Conservation (phyloP, 768 basidiomycete genomes). For the Suillus alpinus region DNA sequence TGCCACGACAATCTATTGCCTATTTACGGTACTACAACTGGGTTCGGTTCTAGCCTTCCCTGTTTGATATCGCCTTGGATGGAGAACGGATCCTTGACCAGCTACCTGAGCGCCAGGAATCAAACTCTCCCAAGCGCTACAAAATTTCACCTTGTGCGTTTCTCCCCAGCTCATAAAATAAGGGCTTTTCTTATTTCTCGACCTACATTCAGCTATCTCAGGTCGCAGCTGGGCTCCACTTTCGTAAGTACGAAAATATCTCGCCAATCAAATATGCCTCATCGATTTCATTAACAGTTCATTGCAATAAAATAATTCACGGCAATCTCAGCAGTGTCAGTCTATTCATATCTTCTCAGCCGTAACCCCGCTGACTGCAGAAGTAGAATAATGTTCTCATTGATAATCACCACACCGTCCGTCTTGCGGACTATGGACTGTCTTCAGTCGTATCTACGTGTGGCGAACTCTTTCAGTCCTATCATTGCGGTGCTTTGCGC, state of each 20-base stretch:
- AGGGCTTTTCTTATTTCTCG: neutral
- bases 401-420: conserved; percentile 34
- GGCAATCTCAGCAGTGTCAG: conserved; percentile 11
- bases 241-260: neutral
- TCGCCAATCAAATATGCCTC: too few species aligned
- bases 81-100: conserved; percentile 14
- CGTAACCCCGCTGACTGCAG: neutral
- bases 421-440: conserved; percentile 43
- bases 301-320: neutral
- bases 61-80: conserved; percentile 23
- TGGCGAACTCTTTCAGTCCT: neutral
- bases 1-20: conserved; percentile 20
- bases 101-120: conserved; percentile 11
- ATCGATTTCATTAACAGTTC: neutral
- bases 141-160: conserved; percentile 20
- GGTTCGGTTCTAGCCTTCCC: conserved; percentile 19
- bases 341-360: neutral
- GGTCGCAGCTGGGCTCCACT: conserved; percentile 6
- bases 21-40: conserved; percentile 16
- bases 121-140: conserved; percentile 5
- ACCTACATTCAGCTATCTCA: neutral
- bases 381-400: conserved; percentile 26
- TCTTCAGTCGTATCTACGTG: conserved; percentile 30
- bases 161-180: neutral
- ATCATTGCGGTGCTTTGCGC: conserved; percentile 33